phyloP scores from a whole-genome alignment of 345 rosid genomes.

The Camelina neglecta region DNA sequence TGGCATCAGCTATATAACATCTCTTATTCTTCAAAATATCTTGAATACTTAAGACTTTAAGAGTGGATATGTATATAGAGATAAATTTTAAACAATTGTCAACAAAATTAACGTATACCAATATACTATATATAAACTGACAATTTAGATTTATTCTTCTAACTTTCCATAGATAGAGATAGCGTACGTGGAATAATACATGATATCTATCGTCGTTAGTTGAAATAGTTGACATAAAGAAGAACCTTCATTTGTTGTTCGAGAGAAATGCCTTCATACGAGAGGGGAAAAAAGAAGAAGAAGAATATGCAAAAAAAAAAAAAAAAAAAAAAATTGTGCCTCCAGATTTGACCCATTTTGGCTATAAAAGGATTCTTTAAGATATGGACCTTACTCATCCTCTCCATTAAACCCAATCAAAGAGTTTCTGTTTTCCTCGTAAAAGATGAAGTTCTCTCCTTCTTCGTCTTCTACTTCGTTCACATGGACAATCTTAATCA shows the following conservation, averaged over 20 bases:
- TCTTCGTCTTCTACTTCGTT: background rate
- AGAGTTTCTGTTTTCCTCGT: background rate
- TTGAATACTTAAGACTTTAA: background rate
- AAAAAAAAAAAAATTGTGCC: background rate
- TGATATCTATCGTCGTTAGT: background rate
- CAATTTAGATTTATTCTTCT: background rate
- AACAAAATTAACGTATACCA: background rate
- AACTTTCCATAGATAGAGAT: background rate
- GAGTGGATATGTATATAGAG: background rate
- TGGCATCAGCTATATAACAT: background rate
- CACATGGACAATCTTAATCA: constrained; percentile 38
- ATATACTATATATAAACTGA: background rate
- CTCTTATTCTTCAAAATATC: background rate
- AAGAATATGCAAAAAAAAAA: too few relatives aligned
- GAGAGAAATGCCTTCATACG: background rate
- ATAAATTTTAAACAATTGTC: background rate
- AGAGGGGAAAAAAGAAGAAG: background rate
- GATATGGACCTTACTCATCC: constrained; percentile 26
- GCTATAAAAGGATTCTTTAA: constrained; percentile 35
- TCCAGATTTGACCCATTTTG: constrained; percentile 31
- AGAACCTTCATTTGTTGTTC: background rate
- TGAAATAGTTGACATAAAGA: background rate
- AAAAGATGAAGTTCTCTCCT: constrained; percentile 30
- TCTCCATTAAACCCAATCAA: constrained; percentile 3
- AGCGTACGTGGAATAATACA: background rate